Evolutionary conservation across 345 rosid species (phyloP).

Genomic region (Linum usitatissimum): DNA sequence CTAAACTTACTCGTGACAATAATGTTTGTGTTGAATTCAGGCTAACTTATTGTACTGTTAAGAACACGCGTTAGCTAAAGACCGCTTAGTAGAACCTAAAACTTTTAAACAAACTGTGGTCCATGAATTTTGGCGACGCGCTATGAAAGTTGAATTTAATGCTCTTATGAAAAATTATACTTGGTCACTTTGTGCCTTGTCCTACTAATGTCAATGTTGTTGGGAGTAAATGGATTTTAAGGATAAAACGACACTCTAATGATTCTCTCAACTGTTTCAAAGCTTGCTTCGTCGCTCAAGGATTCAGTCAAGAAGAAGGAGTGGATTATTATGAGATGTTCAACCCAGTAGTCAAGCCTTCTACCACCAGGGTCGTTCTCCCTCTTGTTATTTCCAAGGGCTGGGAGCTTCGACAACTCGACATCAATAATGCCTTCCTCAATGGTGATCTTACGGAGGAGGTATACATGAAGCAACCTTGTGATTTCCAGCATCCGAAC

Average conservation of each 20-base stretch:
- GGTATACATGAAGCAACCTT: too few species aligned
- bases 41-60: too few species aligned
- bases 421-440: background rate
- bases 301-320: background rate
- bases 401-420: background rate
- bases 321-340: constrained; percentile 1
- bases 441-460: background rate
- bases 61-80: too few species aligned
- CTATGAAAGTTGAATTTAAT: background rate
- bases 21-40: too few species aligned
- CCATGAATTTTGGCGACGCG: background rate
- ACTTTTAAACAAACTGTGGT: too few species aligned
- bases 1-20: too few species aligned
- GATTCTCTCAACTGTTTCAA: background rate
- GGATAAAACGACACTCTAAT: background rate
- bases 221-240: background rate
- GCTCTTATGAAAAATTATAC: background rate
- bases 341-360: background rate
- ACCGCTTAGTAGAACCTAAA: too few species aligned
- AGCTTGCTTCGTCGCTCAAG: background rate
- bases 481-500: too few species aligned
- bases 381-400: background rate
- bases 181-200: background rate
- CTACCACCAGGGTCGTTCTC: background rate
- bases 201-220: background rate